These are phyloP conservation scores for Apiotrichum montevideense DNA, from an alignment of 1,284 basidiomycete species.

Conservation along the genomic window DNA sequence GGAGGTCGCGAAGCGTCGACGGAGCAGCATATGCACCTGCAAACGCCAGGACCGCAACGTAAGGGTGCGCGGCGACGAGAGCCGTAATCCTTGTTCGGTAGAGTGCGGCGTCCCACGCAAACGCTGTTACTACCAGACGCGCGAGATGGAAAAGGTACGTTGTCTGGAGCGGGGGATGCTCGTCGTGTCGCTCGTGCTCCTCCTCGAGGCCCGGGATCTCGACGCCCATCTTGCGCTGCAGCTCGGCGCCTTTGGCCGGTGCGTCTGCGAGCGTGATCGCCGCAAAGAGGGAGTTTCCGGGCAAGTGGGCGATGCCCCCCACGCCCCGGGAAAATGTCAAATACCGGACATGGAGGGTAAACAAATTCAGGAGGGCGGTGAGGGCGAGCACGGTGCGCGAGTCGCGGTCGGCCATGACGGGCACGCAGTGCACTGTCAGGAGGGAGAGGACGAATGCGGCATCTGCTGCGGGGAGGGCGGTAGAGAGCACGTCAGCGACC, in stretches of 20 bases:
- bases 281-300: not conserved
- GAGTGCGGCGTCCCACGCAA: not conserved
- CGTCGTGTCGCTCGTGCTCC: not conserved
- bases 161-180: not conserved
- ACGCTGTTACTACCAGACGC: not conserved
- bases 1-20: not conserved
- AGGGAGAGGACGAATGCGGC: not conserved
- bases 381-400: not conserved
- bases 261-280: not conserved
- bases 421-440: not conserved
- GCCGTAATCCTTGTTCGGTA: not conserved
- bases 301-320: not conserved
- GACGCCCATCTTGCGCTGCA: not conserved
- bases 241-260: not conserved
- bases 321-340: not conserved
- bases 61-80: not conserved
- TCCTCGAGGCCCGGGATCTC: not conserved
- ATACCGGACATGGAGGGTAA: not conserved
- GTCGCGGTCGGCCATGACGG: not conserved
- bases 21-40: not conserved
- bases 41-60: not conserved
- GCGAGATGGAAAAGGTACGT: not conserved
- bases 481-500: not conserved
- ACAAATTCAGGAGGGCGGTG: not conserved
- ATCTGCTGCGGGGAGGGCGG: not conserved